Conservation (phyloP, 139 green algal genomes). For the Ettlia oleoabundans region DNA sequence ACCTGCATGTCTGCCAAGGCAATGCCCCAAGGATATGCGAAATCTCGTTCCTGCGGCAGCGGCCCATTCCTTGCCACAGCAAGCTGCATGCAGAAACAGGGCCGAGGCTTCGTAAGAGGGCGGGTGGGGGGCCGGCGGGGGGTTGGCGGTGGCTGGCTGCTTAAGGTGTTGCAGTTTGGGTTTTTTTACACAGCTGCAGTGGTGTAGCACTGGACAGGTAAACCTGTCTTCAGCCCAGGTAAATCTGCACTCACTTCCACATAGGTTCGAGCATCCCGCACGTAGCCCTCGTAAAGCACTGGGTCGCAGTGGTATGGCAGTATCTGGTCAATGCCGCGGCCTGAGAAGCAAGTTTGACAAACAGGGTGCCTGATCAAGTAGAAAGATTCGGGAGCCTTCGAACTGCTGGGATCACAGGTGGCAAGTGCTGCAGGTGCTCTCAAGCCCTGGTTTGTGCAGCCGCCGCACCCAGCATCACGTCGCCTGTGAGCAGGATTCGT, state of each 20-base stretch:
- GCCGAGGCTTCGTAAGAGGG: too few species aligned
- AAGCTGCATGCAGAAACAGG: too few species aligned
- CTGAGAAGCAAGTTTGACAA: too few species aligned
- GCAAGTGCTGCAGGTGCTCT: too few species aligned
- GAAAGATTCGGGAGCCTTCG: too few species aligned
- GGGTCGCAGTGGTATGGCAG: constrained; percentile 25
- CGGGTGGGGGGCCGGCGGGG: too few species aligned
- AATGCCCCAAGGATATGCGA: constrained; percentile 26
- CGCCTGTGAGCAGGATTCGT: constrained; percentile 27
- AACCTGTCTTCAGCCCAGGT: background rate
- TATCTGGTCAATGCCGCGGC: constrained; percentile 18
- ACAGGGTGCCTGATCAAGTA: too few species aligned
- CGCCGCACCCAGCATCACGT: constrained; percentile 32
- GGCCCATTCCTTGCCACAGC: constrained; percentile 18
- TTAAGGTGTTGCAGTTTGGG: background rate
- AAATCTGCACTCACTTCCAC: background rate
- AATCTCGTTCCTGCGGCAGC: background rate
- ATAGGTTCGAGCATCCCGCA: constrained; percentile 15
- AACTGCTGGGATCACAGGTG: background rate
- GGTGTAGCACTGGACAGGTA: background rate
- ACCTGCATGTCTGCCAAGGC: constrained; percentile 23
- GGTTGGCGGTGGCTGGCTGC: background rate
- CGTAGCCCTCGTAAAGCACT: constrained; percentile 14
- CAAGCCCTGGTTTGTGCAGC: too few species aligned
- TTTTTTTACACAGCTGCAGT: background rate